Conservation (phyloP, 345 rosid genomes). For the Abelmoschus esculentus region DNA sequence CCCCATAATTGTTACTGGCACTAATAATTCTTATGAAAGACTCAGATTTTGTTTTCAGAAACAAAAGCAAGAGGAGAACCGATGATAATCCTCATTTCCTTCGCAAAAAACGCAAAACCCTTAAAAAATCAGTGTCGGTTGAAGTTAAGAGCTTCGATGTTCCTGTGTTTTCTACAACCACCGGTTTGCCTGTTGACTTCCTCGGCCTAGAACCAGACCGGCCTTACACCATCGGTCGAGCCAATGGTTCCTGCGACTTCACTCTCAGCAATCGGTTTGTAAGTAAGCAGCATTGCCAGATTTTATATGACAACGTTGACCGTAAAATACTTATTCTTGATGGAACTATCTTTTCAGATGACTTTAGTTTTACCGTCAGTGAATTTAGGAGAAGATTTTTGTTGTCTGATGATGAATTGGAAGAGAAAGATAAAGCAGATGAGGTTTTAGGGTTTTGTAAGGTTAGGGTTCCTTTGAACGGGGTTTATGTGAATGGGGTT, state of each 20-base stretch:
- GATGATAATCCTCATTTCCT: conserved; percentile 10
- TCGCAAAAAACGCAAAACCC: conserved; percentile 24
- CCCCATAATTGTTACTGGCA: background rate
- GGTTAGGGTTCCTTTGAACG: conserved; percentile 41
- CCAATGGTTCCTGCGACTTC: conserved; percentile 37
- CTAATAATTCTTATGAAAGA: conserved; percentile 15
- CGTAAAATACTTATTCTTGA: conserved; percentile 51
- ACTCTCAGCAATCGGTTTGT: conserved; percentile 32
- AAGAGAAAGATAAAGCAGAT: conserved; percentile 19
- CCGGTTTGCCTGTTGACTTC: conserved; percentile 33
- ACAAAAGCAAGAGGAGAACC: conserved; percentile 16
- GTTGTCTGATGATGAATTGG: conserved; percentile 23
- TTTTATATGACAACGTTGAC: conserved; percentile 43
- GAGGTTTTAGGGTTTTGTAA: conserved; percentile 18
- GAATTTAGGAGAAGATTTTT: conserved; percentile 39
- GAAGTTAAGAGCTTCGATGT: conserved; percentile 35
- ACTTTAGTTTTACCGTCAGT: conserved; percentile 16
- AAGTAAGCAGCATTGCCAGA: conserved; percentile 71
- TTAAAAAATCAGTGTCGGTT: conserved; percentile 34
- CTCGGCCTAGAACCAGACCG: conserved; percentile 44
- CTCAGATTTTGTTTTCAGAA: conserved; percentile 11
- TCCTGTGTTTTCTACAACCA: conserved; percentile 41
- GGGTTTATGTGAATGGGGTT: conserved; percentile 58
- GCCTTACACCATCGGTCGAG: conserved; percentile 55
- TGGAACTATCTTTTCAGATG: conserved; percentile 30